phyloP scores from a whole-genome alignment of 164 flowering plant genomes.

The Buxus sempervirens region DNA sequence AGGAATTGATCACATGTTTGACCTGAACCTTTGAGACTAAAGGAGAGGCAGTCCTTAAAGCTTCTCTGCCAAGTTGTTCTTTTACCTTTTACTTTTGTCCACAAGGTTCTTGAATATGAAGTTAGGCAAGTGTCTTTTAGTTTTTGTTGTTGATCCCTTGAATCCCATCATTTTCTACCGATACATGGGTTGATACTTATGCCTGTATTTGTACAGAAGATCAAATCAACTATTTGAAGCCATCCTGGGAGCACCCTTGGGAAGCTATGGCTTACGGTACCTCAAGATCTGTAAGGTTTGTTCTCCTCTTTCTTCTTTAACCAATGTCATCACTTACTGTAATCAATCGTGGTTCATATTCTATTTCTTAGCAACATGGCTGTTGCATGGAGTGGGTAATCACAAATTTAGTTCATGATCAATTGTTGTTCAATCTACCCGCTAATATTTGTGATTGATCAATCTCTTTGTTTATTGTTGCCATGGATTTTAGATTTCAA shows the following conservation, averaged over 20 bases:
- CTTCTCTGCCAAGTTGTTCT: slow-evolving; percentile 16
- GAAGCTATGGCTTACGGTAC: slow-evolving; percentile 33
- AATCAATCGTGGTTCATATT: too few species aligned
- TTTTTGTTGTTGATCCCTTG: slow-evolving; percentile 19
- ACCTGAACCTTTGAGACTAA: slow-evolving; percentile 16
- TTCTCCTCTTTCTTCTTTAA: not conserved
- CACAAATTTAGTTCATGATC: not conserved
- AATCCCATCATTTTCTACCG: slow-evolving; percentile 13
- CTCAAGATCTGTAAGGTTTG: slow-evolving; percentile 46
- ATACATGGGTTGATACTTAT: slow-evolving; percentile 4
- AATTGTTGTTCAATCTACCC: not conserved
- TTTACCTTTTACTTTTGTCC: slow-evolving; percentile 7
- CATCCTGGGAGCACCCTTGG: not conserved
- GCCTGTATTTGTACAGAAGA: slow-evolving; percentile 14
- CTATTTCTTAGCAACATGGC: not conserved
- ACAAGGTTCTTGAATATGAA: slow-evolving; percentile 24
- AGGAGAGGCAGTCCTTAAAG: not conserved
- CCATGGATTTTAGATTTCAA: slow-evolving; percentile 41
- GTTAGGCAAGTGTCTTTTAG: slow-evolving; percentile 14
- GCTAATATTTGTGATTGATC: not conserved
- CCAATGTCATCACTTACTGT: not conserved
- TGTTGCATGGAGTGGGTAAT: too few species aligned
- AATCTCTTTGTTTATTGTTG: too few species aligned
- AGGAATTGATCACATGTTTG: slow-evolving; percentile 13
- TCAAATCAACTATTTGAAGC: slow-evolving; percentile 11